Evolutionary conservation across 257 asterid species (phyloP).

Genomic region (Echites panduratus): DNA sequence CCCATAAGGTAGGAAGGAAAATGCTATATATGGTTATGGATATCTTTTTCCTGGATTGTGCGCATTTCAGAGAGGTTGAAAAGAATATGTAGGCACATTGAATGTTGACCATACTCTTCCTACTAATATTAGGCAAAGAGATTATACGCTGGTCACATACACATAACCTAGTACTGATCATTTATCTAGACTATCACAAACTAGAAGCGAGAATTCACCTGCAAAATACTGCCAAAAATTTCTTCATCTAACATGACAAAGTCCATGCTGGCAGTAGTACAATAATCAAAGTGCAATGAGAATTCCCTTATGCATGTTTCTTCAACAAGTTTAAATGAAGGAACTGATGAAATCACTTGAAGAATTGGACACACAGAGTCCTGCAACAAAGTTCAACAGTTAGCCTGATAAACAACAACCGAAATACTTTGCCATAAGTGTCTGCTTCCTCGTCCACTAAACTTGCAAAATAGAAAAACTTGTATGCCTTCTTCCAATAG

Average conservation of each 20-base stretch:
- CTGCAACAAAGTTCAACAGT: conserved; percentile 76
- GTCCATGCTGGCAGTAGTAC: conserved; percentile 82
- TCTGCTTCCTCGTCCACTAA: conserved; percentile 83
- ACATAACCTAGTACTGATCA: not conserved
- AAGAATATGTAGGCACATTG: not conserved
- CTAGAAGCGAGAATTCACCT: conserved; percentile 46
- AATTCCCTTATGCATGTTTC: conserved; percentile 90
- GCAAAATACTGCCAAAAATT: conserved; percentile 67
- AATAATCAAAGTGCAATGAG: conserved; percentile 85
- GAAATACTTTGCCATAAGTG: conserved; percentile 58
- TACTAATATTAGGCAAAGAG: not conserved
- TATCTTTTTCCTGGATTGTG: not conserved
- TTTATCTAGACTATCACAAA: not conserved
- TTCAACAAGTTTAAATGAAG: conserved; percentile 86
- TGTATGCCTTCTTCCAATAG: conserved; percentile 76
- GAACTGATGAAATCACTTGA: conserved; percentile 74
- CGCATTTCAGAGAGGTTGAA: not conserved
- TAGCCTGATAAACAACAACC: conserved; percentile 36
- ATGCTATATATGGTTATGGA: not conserved
- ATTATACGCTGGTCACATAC: not conserved
- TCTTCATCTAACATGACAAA: conserved; percentile 80
- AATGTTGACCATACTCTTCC: not conserved
- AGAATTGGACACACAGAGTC: conserved; percentile 87
- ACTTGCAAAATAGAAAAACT: conserved; percentile 82
- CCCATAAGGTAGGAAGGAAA: not conserved